phyloP scores from a whole-genome alignment of 257 asterid genomes.

The Mentha longifolia region DNA sequence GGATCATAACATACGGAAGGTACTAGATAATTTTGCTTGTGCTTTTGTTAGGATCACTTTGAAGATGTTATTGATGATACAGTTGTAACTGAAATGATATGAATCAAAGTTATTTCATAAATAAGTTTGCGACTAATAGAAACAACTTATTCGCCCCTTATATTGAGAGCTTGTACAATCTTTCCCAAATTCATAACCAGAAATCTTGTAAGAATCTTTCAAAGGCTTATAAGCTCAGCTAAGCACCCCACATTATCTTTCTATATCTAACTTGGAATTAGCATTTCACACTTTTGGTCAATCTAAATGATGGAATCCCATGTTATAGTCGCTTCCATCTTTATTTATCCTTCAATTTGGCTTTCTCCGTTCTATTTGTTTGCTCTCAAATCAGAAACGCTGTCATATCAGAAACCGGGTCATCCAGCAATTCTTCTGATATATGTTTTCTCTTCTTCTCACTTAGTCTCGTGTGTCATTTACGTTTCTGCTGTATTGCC shows the following conservation, averaged over 20 bases:
- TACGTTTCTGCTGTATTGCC: constrained; percentile 6
- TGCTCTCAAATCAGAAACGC: too few species aligned
- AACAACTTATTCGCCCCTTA: background rate
- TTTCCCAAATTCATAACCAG: background rate
- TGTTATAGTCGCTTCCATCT: background rate
- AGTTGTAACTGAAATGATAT: background rate
- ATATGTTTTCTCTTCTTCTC: background rate
- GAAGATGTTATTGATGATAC: background rate
- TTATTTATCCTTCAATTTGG: background rate
- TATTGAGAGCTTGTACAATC: background rate
- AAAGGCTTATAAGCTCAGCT: background rate
- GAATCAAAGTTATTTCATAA: background rate
- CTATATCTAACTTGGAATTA: too few species aligned
- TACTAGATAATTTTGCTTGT: constrained; percentile 31
- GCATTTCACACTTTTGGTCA: background rate
- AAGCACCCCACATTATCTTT: background rate
- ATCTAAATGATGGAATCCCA: background rate
- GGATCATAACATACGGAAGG: constrained; percentile 89
- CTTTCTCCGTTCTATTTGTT: background rate
- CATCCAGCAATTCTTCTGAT: background rate
- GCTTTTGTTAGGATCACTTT: constrained; percentile 3
- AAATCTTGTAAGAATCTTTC: background rate
- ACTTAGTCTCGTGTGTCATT: background rate
- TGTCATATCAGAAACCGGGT: constrained; percentile 1
- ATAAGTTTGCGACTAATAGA: background rate